phyloP scores from a whole-genome alignment of 1,284 basidiomycete genomes.

The Farysia itapuensis region DNA sequence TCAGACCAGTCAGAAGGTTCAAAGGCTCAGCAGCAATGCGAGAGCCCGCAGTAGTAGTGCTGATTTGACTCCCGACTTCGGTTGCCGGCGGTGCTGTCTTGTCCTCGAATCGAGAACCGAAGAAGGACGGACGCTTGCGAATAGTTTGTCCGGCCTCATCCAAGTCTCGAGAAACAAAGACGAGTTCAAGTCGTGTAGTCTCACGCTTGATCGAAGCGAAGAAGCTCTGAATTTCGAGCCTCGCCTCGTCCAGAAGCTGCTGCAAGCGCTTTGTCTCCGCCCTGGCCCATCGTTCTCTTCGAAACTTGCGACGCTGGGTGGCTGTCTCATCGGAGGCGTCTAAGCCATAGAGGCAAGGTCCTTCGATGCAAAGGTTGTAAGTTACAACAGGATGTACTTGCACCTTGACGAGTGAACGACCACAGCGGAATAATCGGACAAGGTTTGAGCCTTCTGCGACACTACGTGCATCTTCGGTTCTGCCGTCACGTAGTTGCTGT shows the following conservation, averaged over 20 bases:
- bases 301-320: constrained; percentile 1
- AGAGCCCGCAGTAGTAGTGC: constrained; percentile 2
- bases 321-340: not conserved
- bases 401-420: constrained; percentile 42
- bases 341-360: constrained; percentile 27
- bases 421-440: constrained; percentile 41
- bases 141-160: constrained; percentile 47
- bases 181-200: constrained; percentile 33
- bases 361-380: constrained; percentile 42
- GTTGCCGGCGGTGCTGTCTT: not conserved
- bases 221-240: constrained; percentile 50
- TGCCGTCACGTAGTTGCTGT: constrained; percentile 28
- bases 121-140: constrained; percentile 4
- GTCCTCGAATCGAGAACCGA: not conserved
- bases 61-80: not conserved
- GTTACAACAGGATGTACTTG: constrained; percentile 34
- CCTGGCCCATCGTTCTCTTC: constrained; percentile 14
- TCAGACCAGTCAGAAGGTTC: constrained; percentile 29
- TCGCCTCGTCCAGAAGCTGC: constrained; percentile 25
- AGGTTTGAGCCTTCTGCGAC: constrained; percentile 27
- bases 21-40: constrained; percentile 23
- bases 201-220: constrained; percentile 41
- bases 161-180: constrained; percentile 48
- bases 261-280: constrained; percentile 13
- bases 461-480: constrained; percentile 27